Percentiles rank a stretch among this genome's conserved stretches.
These are phyloP conservation scores for Trichaptum fuscoviolaceum DNA, from an alignment of 768 basidiomycete species.

Conservation along the genomic window DNA sequence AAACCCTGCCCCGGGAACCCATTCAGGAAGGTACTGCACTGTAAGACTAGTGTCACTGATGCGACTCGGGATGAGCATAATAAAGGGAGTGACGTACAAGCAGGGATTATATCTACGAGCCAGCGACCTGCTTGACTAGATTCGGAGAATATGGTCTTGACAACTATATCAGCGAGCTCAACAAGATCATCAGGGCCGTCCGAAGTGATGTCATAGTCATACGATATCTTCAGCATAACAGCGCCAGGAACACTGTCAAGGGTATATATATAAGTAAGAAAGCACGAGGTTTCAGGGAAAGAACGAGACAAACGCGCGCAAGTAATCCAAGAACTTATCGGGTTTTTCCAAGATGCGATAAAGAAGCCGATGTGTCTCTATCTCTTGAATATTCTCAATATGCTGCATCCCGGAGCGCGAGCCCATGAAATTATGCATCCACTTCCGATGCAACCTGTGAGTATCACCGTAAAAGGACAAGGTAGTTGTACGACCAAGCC, in stretches of 20 bases:
- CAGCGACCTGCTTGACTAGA: slow-evolving; percentile 24
- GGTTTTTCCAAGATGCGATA: slow-evolving; percentile 24
- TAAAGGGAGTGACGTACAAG: slow-evolving; percentile 13
- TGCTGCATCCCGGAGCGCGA: slow-evolving; percentile 16
- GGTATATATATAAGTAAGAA: not conserved
- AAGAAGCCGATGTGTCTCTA: slow-evolving; percentile 27
- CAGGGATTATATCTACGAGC: slow-evolving; percentile 26
- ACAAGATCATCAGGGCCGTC: slow-evolving; percentile 33
- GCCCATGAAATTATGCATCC: slow-evolving; percentile 24
- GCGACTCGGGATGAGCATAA: not conserved
- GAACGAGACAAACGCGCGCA: slow-evolving; percentile 21
- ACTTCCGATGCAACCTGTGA: slow-evolving; percentile 20
- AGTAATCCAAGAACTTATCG: slow-evolving; percentile 18
- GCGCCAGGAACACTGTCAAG: slow-evolving; percentile 13
- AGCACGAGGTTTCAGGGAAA: not conserved
- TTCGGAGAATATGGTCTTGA: slow-evolving; percentile 19
- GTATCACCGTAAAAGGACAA: slow-evolving; percentile 21
- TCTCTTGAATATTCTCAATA: slow-evolving; percentile 23
- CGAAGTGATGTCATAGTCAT: slow-evolving; percentile 25
- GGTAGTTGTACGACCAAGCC: slow-evolving; percentile 1
- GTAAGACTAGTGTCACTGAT: not conserved
- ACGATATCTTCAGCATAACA: slow-evolving; percentile 22
- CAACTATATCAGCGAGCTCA: slow-evolving; percentile 26
- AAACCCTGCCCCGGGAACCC: slow-evolving; percentile 37
- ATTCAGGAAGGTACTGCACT: slow-evolving; percentile 34